Base-by-base conservation (phyloP, 2,329 filamentous ascomycete species). In the Aspergillus oerlinghausenensis region DNA sequence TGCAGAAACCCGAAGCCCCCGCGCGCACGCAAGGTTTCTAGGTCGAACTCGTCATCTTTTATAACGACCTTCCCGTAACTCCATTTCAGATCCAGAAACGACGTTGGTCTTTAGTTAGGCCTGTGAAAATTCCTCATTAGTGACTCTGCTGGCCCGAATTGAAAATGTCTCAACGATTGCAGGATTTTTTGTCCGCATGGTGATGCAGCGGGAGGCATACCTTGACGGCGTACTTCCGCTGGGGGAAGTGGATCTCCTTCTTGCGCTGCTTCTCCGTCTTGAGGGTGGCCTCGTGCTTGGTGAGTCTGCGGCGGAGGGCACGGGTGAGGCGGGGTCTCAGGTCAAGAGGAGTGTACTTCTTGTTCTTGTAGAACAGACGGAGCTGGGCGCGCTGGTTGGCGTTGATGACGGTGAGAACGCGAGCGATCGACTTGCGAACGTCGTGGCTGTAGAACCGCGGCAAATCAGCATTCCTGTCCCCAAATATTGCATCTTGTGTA, bases 221-320 rank as follows among this genome's bases (percentile, higher is more conserved):
- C 93, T 97, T 99, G 80, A 99, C 90, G 80, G 94, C 94, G 82
- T 88, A 99, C 84, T 96, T 97, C 82, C 94, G 88, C 85, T 95
- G 91, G 69, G 94, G 94, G 86, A 99, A 99, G 84, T 99, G 93
- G 70, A 84, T 87, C 79, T 84, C 80, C 83, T 88, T 90, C 91
- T 99, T 99, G 87, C 92, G 92, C 80, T 92, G 88, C 89, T 96
- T 97, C 82, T 93, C 88, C 69, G 95, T 89, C 73, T 87, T 83
- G 78, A 87, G 84, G 72, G 86, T 84, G 73, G 89, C 87, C 82
- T 99, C 93, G 85, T 95, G 86, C 79, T 90, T 88, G 75, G 89
- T 93, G 82, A 99, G 85, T 76, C 90, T 86, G 84, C 95, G 90
- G 77, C 94, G 92, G 82, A 97, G 95, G 77, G 92, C 94, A 74